Conservation (phyloP, 2,329 filamentous ascomycete species). For the Aspergillus hiratsukae region DNA sequence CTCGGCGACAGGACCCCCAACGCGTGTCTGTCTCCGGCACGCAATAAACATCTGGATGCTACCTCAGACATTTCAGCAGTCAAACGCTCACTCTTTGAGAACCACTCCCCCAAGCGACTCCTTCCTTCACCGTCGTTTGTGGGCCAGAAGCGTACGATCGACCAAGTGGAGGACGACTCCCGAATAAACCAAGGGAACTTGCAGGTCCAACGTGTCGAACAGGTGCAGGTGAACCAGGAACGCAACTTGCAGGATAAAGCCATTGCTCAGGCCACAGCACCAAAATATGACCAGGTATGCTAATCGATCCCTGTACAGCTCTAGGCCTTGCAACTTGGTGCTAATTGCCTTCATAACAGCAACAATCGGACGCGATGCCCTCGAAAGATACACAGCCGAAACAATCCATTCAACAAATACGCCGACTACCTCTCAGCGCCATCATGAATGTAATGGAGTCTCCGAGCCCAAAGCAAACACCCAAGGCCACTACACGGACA, state of each 20-base stretch:
- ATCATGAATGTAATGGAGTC: conserved; percentile 7
- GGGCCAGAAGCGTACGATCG: conserved; percentile 39
- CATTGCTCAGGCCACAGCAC: conserved; percentile 12
- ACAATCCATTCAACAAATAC: conserved; percentile 17
- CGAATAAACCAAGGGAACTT: conserved; percentile 19
- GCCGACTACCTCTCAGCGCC: conserved; percentile 8
- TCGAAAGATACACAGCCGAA: conserved; percentile 8
- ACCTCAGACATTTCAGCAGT: conserved; percentile 19
- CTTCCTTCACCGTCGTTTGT: conserved; percentile 31
- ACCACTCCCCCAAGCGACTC: conserved; percentile 24
- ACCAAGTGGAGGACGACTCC: conserved; percentile 32
- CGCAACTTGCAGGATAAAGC: conserved; percentile 5
- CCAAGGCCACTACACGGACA: conserved; percentile 8
- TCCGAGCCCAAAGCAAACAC: background rate
- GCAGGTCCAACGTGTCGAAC: conserved; percentile 8
- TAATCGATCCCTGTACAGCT: background rate
- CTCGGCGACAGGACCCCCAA: conserved; percentile 40
- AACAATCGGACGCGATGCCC: conserved; percentile 18
- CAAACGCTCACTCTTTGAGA: conserved; percentile 24
- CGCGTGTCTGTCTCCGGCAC: conserved; percentile 35
- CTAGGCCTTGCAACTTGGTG: background rate
- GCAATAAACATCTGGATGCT: conserved; percentile 12
- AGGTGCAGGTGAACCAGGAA: conserved; percentile 1
- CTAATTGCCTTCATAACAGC: conserved; percentile 2
- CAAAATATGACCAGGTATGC: conserved; percentile 17